Percentiles rank a stretch among this genome's conserved stretches.
phyloP scores from a whole-genome alignment of 225 moss, liverwort and hornwort species.

The Ulota crispa region DNA sequence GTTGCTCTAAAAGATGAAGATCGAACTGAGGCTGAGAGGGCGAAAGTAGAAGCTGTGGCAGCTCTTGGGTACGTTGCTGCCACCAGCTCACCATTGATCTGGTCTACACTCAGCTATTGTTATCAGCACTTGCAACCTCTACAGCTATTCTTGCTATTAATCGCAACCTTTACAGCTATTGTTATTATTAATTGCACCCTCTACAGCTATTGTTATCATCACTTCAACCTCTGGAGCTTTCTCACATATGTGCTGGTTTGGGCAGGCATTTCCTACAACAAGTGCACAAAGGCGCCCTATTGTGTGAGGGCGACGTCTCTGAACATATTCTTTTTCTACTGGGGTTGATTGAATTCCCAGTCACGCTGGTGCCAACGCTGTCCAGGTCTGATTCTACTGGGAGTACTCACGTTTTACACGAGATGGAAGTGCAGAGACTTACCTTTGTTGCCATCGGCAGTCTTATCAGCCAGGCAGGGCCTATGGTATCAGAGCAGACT shows the following conservation, averaged over 20 bases:
- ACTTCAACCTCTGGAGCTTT: not conserved
- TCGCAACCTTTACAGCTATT: no score
- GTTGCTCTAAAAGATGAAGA: not conserved
- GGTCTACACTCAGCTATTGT: no score
- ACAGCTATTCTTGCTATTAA: no score
- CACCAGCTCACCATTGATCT: not conserved
- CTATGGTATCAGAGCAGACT: constrained; percentile 43
- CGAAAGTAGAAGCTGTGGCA: constrained; percentile 47
- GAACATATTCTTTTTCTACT: constrained; percentile 41
- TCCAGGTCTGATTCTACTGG: constrained; percentile 20
- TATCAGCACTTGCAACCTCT: no score
- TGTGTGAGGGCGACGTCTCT: constrained; percentile 43
- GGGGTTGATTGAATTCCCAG: constrained; percentile 30
- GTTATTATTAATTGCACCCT: no score
- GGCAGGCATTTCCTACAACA: constrained; percentile 49
- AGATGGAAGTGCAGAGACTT: constrained; percentile 58
- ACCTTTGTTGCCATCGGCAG: constrained; percentile 53
- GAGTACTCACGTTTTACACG: constrained; percentile 26
- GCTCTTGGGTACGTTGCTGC: constrained; percentile 46
- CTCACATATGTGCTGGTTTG: not conserved
- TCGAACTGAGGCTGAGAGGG: constrained; percentile 28
- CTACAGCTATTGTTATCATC: not conserved
- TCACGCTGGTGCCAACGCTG: constrained; percentile 12
- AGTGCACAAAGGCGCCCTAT: constrained; percentile 41
- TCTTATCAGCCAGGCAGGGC: constrained; percentile 48